Percentiles rank a stretch among this genome's conserved stretches.
These are phyloP conservation scores for Plasmodium knowlesi DNA, from an alignment of 169 alveolate species.

Conservation along the genomic window DNA sequence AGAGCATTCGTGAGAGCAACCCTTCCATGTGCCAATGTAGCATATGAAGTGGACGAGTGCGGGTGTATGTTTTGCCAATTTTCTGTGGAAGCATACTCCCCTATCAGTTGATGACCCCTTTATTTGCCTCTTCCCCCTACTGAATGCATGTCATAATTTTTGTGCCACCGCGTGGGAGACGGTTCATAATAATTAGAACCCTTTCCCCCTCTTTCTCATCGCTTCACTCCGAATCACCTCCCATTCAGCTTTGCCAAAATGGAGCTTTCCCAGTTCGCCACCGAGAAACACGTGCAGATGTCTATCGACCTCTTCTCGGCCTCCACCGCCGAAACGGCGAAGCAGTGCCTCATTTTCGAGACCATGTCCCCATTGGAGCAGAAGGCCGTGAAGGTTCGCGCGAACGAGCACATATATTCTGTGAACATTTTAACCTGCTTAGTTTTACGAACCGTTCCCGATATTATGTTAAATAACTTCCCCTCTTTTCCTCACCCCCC, in stretches of 20 bases:
- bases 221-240: background rate
- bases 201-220: background rate
- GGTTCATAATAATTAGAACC: background rate
- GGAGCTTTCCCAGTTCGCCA: constrained; percentile 91
- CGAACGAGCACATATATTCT: background rate
- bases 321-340: constrained; percentile 92
- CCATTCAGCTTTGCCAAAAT: constrained; percentile 88
- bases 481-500: background rate
- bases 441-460: background rate
- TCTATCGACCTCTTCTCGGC: constrained; percentile 91
- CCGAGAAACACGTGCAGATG: constrained; percentile 91
- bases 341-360: constrained; percentile 85
- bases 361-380: constrained; percentile 88
- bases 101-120: background rate
- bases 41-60: background rate
- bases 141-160: background rate
- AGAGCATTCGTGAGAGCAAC: background rate
- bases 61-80: too few species aligned
- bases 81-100: background rate
- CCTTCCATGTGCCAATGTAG: background rate
- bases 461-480: background rate
- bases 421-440: background rate
- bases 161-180: background rate
- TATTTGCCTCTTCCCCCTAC: too few species aligned
- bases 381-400: constrained; percentile 81